Evolutionary conservation across 495 filamentous ascomycete species (phyloP).

Genomic region (Hypoxylon rickii): DNA sequence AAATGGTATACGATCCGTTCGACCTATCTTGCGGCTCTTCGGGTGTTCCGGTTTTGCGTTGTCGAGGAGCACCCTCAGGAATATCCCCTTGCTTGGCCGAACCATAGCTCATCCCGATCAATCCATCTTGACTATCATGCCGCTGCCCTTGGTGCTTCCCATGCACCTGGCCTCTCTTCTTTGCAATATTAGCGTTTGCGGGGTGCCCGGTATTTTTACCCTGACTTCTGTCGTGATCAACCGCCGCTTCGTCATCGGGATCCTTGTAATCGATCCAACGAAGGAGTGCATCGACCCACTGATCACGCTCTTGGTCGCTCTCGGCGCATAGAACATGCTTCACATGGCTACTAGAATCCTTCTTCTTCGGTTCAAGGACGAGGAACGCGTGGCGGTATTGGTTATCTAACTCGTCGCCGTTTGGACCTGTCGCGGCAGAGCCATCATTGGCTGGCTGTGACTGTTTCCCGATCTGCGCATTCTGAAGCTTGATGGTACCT

Average conservation of each 20-base stretch:
- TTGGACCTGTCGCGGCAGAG: slow-evolving; percentile 61
- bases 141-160: slow-evolving; percentile 42
- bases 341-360: slow-evolving; percentile 88
- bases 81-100: slow-evolving; percentile 70
- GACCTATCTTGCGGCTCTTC: slow-evolving; percentile 44
- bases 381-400: slow-evolving; percentile 97
- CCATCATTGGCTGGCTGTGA: slow-evolving; percentile 64
- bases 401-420: slow-evolving; percentile 79
- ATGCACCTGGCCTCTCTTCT: slow-evolving; percentile 55
- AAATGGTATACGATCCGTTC: slow-evolving; percentile 66
- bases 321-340: slow-evolving; percentile 95
- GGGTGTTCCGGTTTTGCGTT: slow-evolving; percentile 32
- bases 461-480: slow-evolving; percentile 93
- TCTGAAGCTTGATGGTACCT: slow-evolving; percentile 88
- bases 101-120: slow-evolving; percentile 86
- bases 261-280: slow-evolving; percentile 84
- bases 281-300: slow-evolving; percentile 89
- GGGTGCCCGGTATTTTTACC: slow-evolving; percentile 39
- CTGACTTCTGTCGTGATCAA: slow-evolving; percentile 38
- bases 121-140: slow-evolving; percentile 48
- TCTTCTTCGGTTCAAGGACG: slow-evolving; percentile 92
- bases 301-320: slow-evolving; percentile 88
- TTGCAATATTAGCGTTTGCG: slow-evolving; percentile 47
- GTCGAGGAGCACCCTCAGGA: slow-evolving; percentile 47
- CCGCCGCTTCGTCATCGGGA: slow-evolving; percentile 56